Conservation (phyloP, 306 rosid genomes). For the Canavalia gladiata region DNA sequence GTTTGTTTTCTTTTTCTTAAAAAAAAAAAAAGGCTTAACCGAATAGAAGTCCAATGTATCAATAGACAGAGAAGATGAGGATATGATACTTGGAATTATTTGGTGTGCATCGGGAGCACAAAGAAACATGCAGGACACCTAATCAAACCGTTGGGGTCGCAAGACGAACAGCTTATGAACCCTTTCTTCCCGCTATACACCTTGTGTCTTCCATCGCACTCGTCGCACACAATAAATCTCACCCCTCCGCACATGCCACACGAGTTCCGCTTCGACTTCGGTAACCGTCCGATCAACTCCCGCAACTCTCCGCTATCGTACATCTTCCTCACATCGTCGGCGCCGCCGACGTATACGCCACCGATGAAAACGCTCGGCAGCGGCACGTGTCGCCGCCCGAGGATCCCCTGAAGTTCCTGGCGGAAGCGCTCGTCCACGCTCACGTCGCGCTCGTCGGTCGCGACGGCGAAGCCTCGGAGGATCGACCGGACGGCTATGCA, state of each 20-base stretch:
- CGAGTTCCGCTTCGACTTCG: constrained; percentile 45
- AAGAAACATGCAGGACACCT: constrained; percentile 73
- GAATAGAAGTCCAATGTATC: no score
- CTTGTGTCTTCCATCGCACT: constrained; percentile 87
- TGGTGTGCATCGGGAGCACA: constrained; percentile 44
- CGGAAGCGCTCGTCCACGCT: constrained; percentile 70
- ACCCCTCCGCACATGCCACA: constrained; percentile 81
- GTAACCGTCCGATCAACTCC: constrained; percentile 64
- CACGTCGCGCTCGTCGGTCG: constrained; percentile 86
- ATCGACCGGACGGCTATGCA: constrained; percentile 72
- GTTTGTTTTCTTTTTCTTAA: no score
- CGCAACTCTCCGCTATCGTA: constrained; percentile 76
- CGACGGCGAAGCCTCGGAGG: constrained; percentile 63
- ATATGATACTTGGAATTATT: constrained; percentile 25
- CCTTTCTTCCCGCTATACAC: constrained; percentile 62
- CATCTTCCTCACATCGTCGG: constrained; percentile 65
- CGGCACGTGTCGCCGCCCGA: constrained; percentile 53
- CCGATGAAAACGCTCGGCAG: constrained; percentile 79
- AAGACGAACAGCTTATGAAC: constrained; percentile 59
- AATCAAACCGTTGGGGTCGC: constrained; percentile 77
- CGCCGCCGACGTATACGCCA: constrained; percentile 73
- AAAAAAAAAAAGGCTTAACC: no score
- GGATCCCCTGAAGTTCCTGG: constrained; percentile 63
- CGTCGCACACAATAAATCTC: constrained; percentile 71
- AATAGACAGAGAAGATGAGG: no score